These are phyloP conservation scores for Arthrobotrys pseudoclavata DNA, from an alignment of 2,329 filamentous ascomycete species.

Conservation along the genomic window DNA sequence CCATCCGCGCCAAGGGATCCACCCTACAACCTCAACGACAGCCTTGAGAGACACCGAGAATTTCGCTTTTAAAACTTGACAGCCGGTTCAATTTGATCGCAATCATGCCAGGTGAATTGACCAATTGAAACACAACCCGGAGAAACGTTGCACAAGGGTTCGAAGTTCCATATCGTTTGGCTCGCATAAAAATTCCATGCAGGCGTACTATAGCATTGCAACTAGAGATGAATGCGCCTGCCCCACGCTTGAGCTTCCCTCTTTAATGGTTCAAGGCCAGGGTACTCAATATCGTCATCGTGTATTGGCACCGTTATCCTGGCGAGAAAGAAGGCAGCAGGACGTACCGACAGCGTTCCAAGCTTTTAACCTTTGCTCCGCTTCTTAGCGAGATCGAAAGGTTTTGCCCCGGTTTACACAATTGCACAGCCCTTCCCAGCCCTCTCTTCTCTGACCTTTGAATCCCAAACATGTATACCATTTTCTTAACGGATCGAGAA, in stretches of 20 bases:
- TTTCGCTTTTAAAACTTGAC: background rate
- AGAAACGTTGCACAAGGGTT: constrained; percentile 43
- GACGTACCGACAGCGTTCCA: too few relatives aligned
- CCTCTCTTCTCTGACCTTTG: too few relatives aligned
- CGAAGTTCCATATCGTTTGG: background rate
- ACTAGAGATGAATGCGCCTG: background rate
- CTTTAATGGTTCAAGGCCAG: background rate
- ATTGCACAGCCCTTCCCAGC: too few relatives aligned
- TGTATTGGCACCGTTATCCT: too few relatives aligned
- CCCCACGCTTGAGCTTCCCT: constrained; percentile 18
- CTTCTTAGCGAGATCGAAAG: too few relatives aligned
- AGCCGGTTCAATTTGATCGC: background rate
- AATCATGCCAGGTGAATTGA: background rate
- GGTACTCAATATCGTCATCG: too few relatives aligned
- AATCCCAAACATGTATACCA: too few relatives aligned
- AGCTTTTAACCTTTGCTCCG: too few relatives aligned
- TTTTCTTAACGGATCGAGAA: too few relatives aligned
- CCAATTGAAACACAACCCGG: constrained; percentile 34
- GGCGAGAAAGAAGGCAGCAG: too few relatives aligned
- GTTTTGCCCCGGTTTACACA: too few relatives aligned
- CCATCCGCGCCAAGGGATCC: constrained; percentile 46
- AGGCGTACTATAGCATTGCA: too few relatives aligned
- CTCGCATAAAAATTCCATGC: constrained; percentile 9
- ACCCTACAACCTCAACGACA: background rate
- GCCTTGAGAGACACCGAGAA: background rate